phyloP scores from a whole-genome alignment of 345 rosid species.

The Moricandia arvensis region DNA sequence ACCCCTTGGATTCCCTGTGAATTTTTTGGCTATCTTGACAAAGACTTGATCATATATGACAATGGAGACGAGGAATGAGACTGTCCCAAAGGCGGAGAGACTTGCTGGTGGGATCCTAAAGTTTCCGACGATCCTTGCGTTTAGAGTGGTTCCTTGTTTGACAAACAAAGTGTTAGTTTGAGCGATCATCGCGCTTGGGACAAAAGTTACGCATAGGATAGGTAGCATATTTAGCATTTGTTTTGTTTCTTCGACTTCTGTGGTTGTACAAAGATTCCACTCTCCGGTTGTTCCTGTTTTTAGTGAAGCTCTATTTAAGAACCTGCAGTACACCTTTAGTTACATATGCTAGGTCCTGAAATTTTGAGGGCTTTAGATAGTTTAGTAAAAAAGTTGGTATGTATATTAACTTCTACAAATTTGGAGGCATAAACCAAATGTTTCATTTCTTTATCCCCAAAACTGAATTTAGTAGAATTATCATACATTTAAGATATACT shows the following conservation, averaged over 20 bases:
- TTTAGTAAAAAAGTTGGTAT: not conserved
- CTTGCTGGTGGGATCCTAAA: slow-evolving; percentile 68
- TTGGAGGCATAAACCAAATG: not conserved
- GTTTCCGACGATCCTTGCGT: slow-evolving; percentile 48
- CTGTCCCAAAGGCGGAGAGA: slow-evolving; percentile 61
- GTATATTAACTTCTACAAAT: not conserved
- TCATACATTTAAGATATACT: too few relatives aligned
- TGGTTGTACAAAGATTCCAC: slow-evolving; percentile 72
- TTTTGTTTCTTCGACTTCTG: slow-evolving; percentile 97
- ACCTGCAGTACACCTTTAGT: slow-evolving; percentile 2
- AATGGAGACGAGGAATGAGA: slow-evolving; percentile 62
- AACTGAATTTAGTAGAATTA: too few relatives aligned
- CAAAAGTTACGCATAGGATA: slow-evolving; percentile 48
- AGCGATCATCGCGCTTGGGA: slow-evolving; percentile 82
- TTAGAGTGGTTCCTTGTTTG: slow-evolving; percentile 90
- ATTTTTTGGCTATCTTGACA: slow-evolving; percentile 43
- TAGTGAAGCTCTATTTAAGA: slow-evolving; percentile 68
- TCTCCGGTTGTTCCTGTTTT: slow-evolving; percentile 47
- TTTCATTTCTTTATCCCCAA: too few relatives aligned
- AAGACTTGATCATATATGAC: slow-evolving; percentile 53
- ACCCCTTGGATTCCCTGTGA: slow-evolving; percentile 69
- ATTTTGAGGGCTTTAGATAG: not conserved
- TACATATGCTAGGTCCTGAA: not conserved
- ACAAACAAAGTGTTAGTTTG: slow-evolving; percentile 76
- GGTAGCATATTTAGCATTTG: slow-evolving; percentile 86